Evolutionary conservation across 2,329 filamentous ascomycete genomes (phyloP).

Genomic region (Aureobasidium sp.): DNA sequence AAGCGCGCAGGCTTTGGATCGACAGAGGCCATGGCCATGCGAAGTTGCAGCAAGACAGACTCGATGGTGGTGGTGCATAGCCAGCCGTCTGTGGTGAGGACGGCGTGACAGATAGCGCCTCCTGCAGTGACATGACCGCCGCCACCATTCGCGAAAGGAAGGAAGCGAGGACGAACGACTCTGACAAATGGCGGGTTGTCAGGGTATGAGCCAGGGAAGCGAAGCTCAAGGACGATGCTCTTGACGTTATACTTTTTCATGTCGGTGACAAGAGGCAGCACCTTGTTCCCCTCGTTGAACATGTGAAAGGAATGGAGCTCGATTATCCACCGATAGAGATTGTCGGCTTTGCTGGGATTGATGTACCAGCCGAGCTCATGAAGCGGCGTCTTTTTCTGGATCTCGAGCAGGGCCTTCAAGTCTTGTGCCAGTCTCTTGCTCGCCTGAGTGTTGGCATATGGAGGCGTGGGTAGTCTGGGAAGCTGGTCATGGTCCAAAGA

Average conservation of each 20-base stretch:
- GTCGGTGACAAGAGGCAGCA: slow-evolving; percentile 62
- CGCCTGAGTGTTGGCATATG: slow-evolving; percentile 54
- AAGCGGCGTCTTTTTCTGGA: slow-evolving; percentile 52
- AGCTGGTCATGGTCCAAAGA: slow-evolving; percentile 53
- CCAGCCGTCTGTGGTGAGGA: slow-evolving; percentile 50
- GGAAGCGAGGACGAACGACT: slow-evolving; percentile 68
- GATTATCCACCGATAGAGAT: slow-evolving; percentile 86
- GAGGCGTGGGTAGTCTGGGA: slow-evolving; percentile 55
- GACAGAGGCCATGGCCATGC: slow-evolving; percentile 60
- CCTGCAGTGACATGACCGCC: slow-evolving; percentile 80
- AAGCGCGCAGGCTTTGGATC: slow-evolving; percentile 69
- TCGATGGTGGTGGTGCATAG: slow-evolving; percentile 64
- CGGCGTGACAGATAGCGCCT: slow-evolving; percentile 57
- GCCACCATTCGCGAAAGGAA: slow-evolving; percentile 62
- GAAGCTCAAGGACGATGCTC: slow-evolving; percentile 72
- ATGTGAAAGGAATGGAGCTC: slow-evolving; percentile 70
- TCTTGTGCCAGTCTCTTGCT: slow-evolving; percentile 57
- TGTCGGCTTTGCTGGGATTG: slow-evolving; percentile 55
- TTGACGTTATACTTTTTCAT: slow-evolving; percentile 54
- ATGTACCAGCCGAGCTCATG: slow-evolving; percentile 78
- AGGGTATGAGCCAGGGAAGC: slow-evolving; percentile 69
- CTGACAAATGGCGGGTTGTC: slow-evolving; percentile 76
- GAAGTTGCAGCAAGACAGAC: slow-evolving; percentile 70
- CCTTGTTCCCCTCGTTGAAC: slow-evolving; percentile 19
- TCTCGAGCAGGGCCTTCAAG: slow-evolving; percentile 52